These are phyloP conservation scores for Bretschneidera sinensis DNA, from an alignment of 345 rosid species.

Conservation along the genomic window DNA sequence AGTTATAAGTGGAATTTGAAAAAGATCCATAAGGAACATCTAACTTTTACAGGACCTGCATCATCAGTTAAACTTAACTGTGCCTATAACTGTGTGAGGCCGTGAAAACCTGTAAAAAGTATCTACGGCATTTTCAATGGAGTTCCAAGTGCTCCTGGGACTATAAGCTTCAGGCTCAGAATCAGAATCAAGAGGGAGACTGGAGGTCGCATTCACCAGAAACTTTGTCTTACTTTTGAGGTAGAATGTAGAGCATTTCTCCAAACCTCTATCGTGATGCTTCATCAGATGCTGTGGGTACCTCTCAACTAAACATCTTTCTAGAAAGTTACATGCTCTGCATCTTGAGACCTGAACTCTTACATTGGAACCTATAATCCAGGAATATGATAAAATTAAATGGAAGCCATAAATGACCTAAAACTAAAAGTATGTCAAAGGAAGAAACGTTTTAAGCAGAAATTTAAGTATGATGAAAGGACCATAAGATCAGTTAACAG, in stretches of 20 bases:
- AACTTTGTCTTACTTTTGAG: constrained; percentile 26
- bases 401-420: neutral
- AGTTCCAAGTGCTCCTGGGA: constrained; percentile 27
- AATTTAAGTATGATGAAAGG: neutral
- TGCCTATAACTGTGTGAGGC: constrained; percentile 92
- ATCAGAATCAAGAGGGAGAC: constrained; percentile 51
- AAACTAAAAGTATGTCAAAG: neutral
- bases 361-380: constrained; percentile 24
- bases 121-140: constrained; percentile 44
- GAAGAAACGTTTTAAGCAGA: neutral
- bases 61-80: constrained; percentile 57
- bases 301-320: constrained; percentile 16
- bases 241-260: constrained; percentile 15
- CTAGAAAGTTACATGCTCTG: constrained; percentile 27
- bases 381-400: neutral
- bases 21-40: constrained; percentile 7
- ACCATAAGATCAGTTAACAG: no score
- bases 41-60: neutral
- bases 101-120: constrained; percentile 91
- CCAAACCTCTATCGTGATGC: constrained; percentile 22
- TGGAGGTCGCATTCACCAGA: constrained; percentile 51
- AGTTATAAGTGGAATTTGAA: neutral
- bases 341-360: constrained; percentile 27
- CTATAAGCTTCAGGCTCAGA: constrained; percentile 43
- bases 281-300: constrained; percentile 24